Evolutionary conservation across 2,329 filamentous ascomycete species (phyloP), one percentile per base, ranked within the genome.

Genomic region (Pestalotiopsis sp.): DNA sequence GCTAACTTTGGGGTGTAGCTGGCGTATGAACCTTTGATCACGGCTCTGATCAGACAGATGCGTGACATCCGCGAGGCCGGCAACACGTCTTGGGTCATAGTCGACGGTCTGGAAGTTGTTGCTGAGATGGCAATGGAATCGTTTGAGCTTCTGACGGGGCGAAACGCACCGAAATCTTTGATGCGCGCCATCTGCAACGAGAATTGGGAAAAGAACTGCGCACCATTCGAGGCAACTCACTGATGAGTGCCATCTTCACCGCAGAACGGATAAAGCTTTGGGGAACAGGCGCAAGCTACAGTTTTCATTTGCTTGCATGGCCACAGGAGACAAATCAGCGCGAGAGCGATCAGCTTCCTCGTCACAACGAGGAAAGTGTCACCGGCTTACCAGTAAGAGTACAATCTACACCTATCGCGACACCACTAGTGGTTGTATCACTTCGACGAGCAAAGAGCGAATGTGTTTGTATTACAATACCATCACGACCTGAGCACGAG

Each of bases 81-180:
- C 61, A 82, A 86, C 65, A 83, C 86, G 69, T 82, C 90, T 41
- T 94, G 91, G 91, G 89, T 92, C 0, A 84, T 92, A 58, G 87
- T 93, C 63, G 91, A 93, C 74, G 92, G 92, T 0, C 81, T 94
- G 9, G 91, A 93, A 72, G 88, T 93, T 58, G 83, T 94, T 17
- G 87, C 89, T 4, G 92, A 94, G 78, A 92, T 93, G 82, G 91
- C 90, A 0, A 91, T 92, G 77, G 91, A 92, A 40, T 91, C 93
- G 67, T 94, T 93, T 75, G 92, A 94, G 79, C 81, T 93, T 25
- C 91, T 93, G 82, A 93, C 91, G 0, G 92, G 91, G 4, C 86
- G 91, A 61, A 87, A 91, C 77, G 91, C 92, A 17, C 92, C 92
- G 2, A 86, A 90, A 67, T 83, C 86, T 60, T 78, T 91, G 27